A percentile compares a stretch with the other conserved stretches of the same genome.
These are phyloP conservation scores for Raddia guianensis DNA, from an alignment of 176 grass and related monocot species.

Conservation along the genomic window DNA sequence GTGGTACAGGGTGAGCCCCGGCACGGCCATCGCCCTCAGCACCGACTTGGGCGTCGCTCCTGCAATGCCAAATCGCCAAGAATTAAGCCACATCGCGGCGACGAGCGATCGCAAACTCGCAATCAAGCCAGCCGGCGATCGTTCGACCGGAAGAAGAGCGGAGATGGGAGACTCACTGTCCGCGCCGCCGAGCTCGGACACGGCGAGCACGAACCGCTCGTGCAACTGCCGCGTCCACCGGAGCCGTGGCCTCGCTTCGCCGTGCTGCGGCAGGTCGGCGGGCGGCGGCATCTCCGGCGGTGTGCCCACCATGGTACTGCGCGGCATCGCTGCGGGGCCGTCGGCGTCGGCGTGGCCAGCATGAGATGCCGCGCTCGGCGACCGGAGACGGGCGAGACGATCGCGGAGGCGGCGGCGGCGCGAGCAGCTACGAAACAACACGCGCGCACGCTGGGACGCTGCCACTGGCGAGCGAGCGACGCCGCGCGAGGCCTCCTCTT, in stretches of 20 bases:
- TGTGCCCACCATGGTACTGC: constrained; percentile 36
- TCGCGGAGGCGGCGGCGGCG: not conserved
- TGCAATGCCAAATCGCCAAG: constrained; percentile 52
- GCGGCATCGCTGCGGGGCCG: not conserved
- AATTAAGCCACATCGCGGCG: not conserved
- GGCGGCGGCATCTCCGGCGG: constrained; percentile 43
- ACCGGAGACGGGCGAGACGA: not conserved
- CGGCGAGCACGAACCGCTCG: constrained; percentile 60
- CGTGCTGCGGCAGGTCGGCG: constrained; percentile 19
- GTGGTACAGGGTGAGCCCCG: constrained; percentile 81
- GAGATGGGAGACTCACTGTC: constrained; percentile 58
- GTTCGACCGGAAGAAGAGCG: not conserved
- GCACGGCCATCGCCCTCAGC: constrained; percentile 70
- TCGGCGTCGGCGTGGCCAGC: constrained; percentile 39
- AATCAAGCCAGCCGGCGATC: too few species aligned
- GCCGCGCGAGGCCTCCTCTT: constrained; percentile 23
- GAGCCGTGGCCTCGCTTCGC: constrained; percentile 55
- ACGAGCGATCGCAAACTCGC: too few species aligned
- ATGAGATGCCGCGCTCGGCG: constrained; percentile 45
- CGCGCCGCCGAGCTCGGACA: constrained; percentile 72
- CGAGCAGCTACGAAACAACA: not conserved
- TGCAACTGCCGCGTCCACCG: constrained; percentile 86
- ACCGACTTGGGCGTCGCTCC: constrained; percentile 86
- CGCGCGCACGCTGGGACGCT: not conserved
- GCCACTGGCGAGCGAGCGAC: not conserved